Conservation (phyloP, 2,329 filamentous ascomycete species). For the Microsporum canis region DNA sequence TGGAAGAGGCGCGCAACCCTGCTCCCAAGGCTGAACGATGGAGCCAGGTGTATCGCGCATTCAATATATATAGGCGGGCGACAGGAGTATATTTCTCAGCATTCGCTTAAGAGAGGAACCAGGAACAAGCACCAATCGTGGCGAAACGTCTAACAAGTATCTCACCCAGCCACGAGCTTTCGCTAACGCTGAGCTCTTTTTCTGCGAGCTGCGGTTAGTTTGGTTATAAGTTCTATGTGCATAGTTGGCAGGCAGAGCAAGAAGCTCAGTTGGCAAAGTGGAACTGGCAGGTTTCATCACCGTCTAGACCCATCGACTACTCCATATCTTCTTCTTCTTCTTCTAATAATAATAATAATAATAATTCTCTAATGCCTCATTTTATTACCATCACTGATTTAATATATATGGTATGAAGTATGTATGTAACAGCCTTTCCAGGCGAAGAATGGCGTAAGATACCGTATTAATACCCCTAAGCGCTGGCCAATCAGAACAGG, state of each 20-base stretch:
- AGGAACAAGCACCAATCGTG: background rate
- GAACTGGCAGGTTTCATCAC: background rate
- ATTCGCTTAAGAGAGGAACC: background rate
- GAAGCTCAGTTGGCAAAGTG: background rate
- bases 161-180: background rate
- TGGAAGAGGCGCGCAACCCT: background rate
- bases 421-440: background rate
- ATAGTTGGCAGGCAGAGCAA: background rate
- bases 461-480: background rate
- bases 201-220: background rate
- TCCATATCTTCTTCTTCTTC: background rate
- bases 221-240: too few relatives aligned
- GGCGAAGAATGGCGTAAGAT: background rate
- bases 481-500: background rate
- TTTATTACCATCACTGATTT: background rate
- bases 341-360: background rate
- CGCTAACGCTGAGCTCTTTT: background rate
- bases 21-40: background rate
- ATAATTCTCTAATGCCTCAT: background rate
- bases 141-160: background rate
- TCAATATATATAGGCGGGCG: background rate
- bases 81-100: background rate
- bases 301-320: background rate
- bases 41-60: background rate
- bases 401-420: background rate